Percentiles rank a stretch among this genome's conserved stretches.
phyloP scores from a whole-genome alignment of 371 early-diverging fungal genomes.

The Furculomyces boomerangus region DNA sequence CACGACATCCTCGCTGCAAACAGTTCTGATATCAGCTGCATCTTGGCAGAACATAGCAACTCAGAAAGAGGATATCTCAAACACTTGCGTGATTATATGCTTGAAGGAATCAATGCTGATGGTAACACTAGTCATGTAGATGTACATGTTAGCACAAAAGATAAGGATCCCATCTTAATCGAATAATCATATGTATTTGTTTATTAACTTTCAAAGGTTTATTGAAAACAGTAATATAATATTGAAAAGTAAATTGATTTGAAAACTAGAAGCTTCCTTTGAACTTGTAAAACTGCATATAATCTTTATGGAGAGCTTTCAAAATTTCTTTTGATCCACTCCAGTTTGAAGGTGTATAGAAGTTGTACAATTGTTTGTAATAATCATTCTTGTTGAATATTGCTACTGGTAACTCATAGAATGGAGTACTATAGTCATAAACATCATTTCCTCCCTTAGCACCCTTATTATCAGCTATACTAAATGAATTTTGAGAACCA shows the following conservation, averaged over 20 bases:
- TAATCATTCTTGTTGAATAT: neutral
- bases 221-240: too few species aligned
- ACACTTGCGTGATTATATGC: slow-evolving; percentile 44
- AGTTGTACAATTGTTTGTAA: neutral
- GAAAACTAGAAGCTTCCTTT: slow-evolving; percentile 17
- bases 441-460: neutral
- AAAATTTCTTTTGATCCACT: slow-evolving; percentile 21
- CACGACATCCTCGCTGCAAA: slow-evolving; percentile 75
- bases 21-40: slow-evolving; percentile 55
- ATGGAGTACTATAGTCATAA: neutral
- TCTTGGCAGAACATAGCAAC: slow-evolving; percentile 83
- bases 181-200: too few species aligned
- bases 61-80: slow-evolving; percentile 86
- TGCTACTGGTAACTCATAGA: neutral
- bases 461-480: neutral
- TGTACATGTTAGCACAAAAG: slow-evolving; percentile 43
- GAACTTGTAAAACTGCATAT: slow-evolving; percentile 18
- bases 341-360: slow-evolving; percentile 7
- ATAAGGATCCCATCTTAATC: slow-evolving; percentile 50
- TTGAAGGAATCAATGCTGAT: slow-evolving; percentile 29
- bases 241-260: too few species aligned
- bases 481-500: neutral
- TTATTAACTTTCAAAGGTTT: too few species aligned
- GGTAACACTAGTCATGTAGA: slow-evolving; percentile 30
- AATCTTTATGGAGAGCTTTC: slow-evolving; percentile 20